phyloP scores from a whole-genome alignment of 1,284 basidiomycete genomes.

The Leccinum ponderosum region DNA sequence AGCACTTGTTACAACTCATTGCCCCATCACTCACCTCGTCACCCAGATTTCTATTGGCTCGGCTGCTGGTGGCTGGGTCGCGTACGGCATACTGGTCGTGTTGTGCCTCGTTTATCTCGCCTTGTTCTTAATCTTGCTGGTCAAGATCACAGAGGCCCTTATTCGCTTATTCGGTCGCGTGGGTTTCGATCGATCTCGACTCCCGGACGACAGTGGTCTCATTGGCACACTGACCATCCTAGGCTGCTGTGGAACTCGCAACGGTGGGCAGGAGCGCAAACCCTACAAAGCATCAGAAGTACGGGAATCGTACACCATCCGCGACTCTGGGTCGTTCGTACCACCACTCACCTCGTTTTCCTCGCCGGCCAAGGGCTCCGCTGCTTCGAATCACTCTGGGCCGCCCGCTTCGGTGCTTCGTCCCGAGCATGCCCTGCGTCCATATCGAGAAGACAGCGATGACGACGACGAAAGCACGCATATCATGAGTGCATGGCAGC shows the following conservation, averaged over 20 bases:
- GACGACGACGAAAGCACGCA: conserved; percentile 75
- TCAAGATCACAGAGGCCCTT: conserved; percentile 83
- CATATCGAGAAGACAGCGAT: conserved; percentile 76
- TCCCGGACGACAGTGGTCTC: conserved; percentile 80
- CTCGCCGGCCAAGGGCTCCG: conserved; percentile 25
- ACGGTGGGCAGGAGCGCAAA: conserved; percentile 31
- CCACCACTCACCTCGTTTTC: conserved; percentile 37
- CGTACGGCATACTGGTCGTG: conserved; percentile 89
- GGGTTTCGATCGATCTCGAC: conserved; percentile 83
- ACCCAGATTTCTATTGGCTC: conserved; percentile 75
- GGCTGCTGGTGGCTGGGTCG: conserved; percentile 85
- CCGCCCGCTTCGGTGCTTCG: conserved; percentile 75
- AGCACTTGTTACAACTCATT: background rate
- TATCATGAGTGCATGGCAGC: conserved; percentile 86
- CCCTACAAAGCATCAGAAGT: conserved; percentile 31
- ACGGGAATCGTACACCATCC: conserved; percentile 29
- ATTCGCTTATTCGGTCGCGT: conserved; percentile 80
- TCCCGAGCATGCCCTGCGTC: conserved; percentile 74
- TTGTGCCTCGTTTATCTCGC: conserved; percentile 84
- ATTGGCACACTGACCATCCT: conserved; percentile 78
- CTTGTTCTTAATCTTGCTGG: conserved; percentile 76
- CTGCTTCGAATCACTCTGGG: conserved; percentile 42
- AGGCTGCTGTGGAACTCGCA: conserved; percentile 69
- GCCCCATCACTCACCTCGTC: conserved; percentile 14
- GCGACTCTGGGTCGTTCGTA: conserved; percentile 44